Conservation (phyloP, 2,329 filamentous ascomycete genomes). For the Verticillium longisporum region DNA sequence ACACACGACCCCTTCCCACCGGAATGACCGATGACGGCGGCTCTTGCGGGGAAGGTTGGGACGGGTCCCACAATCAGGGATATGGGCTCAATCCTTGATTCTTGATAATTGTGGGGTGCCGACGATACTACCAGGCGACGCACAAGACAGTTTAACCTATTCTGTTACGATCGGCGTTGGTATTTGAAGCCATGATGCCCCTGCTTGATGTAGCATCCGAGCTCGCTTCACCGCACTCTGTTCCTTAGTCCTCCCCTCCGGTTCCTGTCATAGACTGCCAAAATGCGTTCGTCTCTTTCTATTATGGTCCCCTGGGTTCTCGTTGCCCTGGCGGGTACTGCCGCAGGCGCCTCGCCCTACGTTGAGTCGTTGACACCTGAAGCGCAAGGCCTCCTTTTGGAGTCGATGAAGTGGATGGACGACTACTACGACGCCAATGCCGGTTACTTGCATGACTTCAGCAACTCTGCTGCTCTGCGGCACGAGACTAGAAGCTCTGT, state of each 20-base stretch:
- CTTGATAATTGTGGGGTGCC: not conserved
- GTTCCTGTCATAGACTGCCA: not conserved
- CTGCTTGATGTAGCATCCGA: not conserved
- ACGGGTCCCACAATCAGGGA: not conserved
- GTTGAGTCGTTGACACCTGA: conserved; percentile 15
- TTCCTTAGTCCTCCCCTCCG: not conserved
- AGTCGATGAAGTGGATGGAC: conserved; percentile 51
- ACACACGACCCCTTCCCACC: not conserved
- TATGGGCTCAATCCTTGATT: not conserved
- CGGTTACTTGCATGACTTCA: conserved; percentile 46
- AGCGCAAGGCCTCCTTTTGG: conserved; percentile 32
- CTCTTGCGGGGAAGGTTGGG: not conserved
- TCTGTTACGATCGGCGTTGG: not conserved
- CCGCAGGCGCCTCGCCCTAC: conserved; percentile 7
- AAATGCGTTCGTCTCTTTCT: not conserved
- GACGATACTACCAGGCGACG: not conserved
- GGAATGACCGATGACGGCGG: not conserved
- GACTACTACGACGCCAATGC: conserved; percentile 42
- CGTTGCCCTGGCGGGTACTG: not conserved
- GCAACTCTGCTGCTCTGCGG: conserved; percentile 34
- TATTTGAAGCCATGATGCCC: not conserved
- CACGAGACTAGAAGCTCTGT: conserved; percentile 51
- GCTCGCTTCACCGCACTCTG: not conserved
- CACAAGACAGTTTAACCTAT: not conserved
- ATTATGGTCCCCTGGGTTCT: not conserved